A percentile compares a stretch with the other conserved stretches of the same genome.
Evolutionary conservation across 179 eudicot genomes (phyloP).

Genomic region (Spinacia oleracea): DNA sequence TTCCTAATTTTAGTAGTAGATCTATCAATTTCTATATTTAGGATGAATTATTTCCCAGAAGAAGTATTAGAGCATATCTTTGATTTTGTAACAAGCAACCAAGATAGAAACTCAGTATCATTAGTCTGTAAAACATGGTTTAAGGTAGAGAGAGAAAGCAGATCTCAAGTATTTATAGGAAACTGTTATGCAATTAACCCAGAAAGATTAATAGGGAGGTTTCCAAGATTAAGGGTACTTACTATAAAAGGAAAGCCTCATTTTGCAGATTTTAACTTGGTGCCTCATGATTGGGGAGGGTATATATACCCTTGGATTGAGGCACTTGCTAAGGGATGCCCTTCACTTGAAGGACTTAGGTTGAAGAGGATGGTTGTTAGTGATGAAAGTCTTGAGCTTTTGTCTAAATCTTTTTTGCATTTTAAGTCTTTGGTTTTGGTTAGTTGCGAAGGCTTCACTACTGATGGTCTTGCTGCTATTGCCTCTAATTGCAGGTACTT

Average conservation of each 20-base stretch:
- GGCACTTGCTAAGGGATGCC: constrained; percentile 47
- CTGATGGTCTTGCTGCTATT: constrained; percentile 83
- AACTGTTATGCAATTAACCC: constrained; percentile 76
- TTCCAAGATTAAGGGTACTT: constrained; percentile 61
- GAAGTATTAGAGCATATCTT: constrained; percentile 76
- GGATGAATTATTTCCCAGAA: constrained; percentile 71
- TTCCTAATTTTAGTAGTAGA: neutral
- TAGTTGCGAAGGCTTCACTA: constrained; percentile 74
- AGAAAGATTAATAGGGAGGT: constrained; percentile 50
- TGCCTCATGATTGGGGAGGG: constrained; percentile 77
- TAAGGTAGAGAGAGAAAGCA: constrained; percentile 55
- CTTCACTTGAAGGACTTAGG: constrained; percentile 61
- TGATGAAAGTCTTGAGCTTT: constrained; percentile 63
- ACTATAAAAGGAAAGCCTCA: constrained; percentile 74
- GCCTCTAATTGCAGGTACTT: constrained; percentile 82
- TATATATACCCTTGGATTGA: constrained; percentile 67
- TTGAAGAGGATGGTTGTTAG: constrained; percentile 71
- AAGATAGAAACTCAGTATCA: constrained; percentile 69
- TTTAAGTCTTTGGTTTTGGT: constrained; percentile 68
- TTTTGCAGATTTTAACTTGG: constrained; percentile 74
- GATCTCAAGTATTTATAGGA: constrained; percentile 64
- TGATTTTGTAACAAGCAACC: constrained; percentile 47
- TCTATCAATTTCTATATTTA: neutral
- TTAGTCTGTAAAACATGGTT: constrained; percentile 78
- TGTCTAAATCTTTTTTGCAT: constrained; percentile 45